Conservation (phyloP, 1,284 basidiomycete genomes). For the Ceratobasidium sp. region DNA sequence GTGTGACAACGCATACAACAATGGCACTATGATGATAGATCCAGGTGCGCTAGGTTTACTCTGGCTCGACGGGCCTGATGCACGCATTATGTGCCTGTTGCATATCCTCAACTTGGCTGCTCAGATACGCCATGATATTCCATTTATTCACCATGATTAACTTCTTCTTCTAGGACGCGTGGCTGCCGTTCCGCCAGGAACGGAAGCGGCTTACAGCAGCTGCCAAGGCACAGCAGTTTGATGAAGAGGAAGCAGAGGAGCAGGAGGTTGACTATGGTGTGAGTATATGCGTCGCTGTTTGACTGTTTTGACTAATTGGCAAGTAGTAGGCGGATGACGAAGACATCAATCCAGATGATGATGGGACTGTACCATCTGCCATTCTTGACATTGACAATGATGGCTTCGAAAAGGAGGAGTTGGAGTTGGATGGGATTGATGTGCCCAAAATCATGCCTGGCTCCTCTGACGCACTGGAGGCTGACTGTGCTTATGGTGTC, state of each 20-base stretch:
- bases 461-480: neutral
- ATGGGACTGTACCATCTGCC: neutral
- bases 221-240: neutral
- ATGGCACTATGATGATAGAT: neutral
- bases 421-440: neutral
- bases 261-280: neutral
- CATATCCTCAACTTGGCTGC: slow-evolving; percentile 4
- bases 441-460: neutral
- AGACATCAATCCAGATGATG: neutral
- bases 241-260: neutral
- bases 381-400: too few relatives aligned
- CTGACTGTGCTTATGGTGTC: neutral
- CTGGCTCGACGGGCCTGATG: neutral
- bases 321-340: neutral
- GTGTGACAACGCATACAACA: slow-evolving; percentile 9
- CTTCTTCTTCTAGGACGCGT: neutral
- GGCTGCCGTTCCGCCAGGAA: neutral
- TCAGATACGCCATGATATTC: neutral
- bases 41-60: neutral
- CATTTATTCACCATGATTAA: too few relatives aligned
- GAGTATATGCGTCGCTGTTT: neutral
- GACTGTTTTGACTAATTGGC: neutral
- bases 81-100: neutral
- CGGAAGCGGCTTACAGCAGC: neutral
- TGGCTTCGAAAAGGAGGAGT: neutral